These are phyloP conservation scores for Volvox reticuliferus DNA, from an alignment of 139 green algal genomes.

Conservation along the genomic window DNA sequence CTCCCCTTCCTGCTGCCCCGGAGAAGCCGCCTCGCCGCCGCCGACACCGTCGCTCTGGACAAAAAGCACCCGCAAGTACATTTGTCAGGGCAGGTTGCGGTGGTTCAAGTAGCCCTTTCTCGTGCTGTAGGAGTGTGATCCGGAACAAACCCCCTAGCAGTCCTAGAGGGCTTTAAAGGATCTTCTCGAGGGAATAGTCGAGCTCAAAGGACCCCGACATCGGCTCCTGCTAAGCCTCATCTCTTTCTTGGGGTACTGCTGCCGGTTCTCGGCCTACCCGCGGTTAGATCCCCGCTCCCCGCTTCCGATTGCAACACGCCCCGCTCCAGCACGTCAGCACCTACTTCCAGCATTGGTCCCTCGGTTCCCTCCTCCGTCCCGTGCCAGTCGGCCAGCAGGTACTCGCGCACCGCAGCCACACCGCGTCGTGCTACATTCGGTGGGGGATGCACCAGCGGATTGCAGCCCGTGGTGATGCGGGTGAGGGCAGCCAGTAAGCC, in stretches of 20 bases:
- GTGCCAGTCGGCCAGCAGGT: neutral
- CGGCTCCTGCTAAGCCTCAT: too few species aligned
- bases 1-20: neutral
- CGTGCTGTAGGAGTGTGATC: too few species aligned
- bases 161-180: too few species aligned
- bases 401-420: constrained; percentile 32
- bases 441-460: constrained; percentile 41
- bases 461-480: constrained; percentile 20
- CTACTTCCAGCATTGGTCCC: neutral
- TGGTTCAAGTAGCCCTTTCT: too few species aligned
- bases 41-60: neutral
- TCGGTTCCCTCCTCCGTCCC: neutral
- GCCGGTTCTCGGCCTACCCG: too few species aligned
- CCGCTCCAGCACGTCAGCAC: neutral
- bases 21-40: neutral
- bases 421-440: neutral
- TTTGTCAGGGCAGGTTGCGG: too few species aligned
- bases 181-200: too few species aligned
- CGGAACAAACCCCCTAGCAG: too few species aligned
- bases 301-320: neutral
- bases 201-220: too few species aligned
- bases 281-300: too few species aligned
- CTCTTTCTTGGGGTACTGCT: too few species aligned
- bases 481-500: constrained; percentile 13
- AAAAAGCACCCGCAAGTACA: too few species aligned